These are phyloP conservation scores for Acidomyces sp. DNA, from an alignment of 495 filamentous ascomycete species.

Conservation along the genomic window DNA sequence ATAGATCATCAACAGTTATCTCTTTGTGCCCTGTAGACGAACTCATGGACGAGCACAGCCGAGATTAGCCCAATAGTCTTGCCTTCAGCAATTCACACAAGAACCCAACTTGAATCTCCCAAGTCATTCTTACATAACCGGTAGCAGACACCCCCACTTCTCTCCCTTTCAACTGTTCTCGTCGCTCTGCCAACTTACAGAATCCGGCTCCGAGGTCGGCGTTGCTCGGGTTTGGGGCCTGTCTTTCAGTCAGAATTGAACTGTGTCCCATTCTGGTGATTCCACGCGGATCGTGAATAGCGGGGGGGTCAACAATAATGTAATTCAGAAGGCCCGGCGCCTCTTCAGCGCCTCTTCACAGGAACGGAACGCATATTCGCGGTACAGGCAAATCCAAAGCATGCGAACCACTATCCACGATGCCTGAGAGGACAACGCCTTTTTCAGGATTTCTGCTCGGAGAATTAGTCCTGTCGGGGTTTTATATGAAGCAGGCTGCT, in stretches of 20 bases:
- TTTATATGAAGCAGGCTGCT: constrained; percentile 1
- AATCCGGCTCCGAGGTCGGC: constrained; percentile 17
- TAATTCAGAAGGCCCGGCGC: constrained; percentile 11
- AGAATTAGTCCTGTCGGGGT: constrained; percentile 13
- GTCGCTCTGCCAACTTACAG: constrained; percentile 15
- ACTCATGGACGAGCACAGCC: too few species aligned
- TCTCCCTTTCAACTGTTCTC: constrained; percentile 16
- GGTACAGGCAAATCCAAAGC: constrained; percentile 8
- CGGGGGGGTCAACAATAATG: constrained; percentile 14
- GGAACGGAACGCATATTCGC: constrained; percentile 14
- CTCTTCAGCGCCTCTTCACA: not conserved
- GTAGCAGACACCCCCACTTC: constrained; percentile 15
- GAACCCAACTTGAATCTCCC: constrained; percentile 7
- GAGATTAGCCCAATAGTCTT: constrained; percentile 12
- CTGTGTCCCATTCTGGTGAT: constrained; percentile 11
- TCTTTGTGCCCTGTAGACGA: too few species aligned
- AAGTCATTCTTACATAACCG: constrained; percentile 14
- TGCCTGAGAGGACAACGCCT: not conserved
- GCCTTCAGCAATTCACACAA: constrained; percentile 7
- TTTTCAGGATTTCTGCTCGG: constrained; percentile 7
- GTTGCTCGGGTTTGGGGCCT: constrained; percentile 5
- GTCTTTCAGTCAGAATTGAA: constrained; percentile 1
- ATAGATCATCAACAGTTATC: too few species aligned
- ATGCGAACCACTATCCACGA: constrained; percentile 3
- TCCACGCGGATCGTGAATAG: constrained; percentile 14